Base-by-base conservation (phyloP, 768 basidiomycete species). In the Lactifluus hygrophoroides region DNA sequence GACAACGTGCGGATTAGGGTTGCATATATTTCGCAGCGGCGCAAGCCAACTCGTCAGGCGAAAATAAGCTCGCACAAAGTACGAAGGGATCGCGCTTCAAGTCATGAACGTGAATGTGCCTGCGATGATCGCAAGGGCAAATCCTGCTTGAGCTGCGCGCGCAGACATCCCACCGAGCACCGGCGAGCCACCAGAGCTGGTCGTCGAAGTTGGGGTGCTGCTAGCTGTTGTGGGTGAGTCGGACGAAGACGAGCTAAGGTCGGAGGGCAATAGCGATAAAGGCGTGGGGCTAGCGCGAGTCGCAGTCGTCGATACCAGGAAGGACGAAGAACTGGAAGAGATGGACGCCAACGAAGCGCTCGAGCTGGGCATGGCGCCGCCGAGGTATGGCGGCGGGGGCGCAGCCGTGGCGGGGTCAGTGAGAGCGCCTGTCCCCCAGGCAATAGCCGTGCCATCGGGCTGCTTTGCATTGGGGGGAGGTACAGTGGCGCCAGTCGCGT, bases 351-450 rank as follows among this genome's bases (percentile, higher is more conserved):
- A 25, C 23, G 63, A 47, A 10, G 43, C 2, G 27, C 30, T 48
- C 32, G 60, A 27, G 35, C 19, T 25, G 34, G 51, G 21, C 5
- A 4, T 42, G 9, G 14, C 16, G 19, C 48, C 47, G 3, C 25
- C 16, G 35, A 58, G 51, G 19, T 54, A 61, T 3, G 59, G 23
- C 0, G 56, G 56, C 19, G 63, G 11, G 28, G 61, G 14, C 5
- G 34, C 35, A n/a, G 69, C 70, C 11, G 72, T 69, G 11, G 80
- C 68, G 47, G 82, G 74, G 40, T 70, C 72, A 45, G 66, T 63
- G 53, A 92, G 79, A 7, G 71, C 65, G 42, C 88, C 90, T 9
- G 61, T 72, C 38, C 90, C 90, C 84, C 84, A 91, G 1, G 82
- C 76, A 44, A 90, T 83, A 14, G 69, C 38, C 0, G 61, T 34